Evolutionary conservation across 2,329 filamentous ascomycete species (phyloP).

Genomic region (Diaporthe citri): DNA sequence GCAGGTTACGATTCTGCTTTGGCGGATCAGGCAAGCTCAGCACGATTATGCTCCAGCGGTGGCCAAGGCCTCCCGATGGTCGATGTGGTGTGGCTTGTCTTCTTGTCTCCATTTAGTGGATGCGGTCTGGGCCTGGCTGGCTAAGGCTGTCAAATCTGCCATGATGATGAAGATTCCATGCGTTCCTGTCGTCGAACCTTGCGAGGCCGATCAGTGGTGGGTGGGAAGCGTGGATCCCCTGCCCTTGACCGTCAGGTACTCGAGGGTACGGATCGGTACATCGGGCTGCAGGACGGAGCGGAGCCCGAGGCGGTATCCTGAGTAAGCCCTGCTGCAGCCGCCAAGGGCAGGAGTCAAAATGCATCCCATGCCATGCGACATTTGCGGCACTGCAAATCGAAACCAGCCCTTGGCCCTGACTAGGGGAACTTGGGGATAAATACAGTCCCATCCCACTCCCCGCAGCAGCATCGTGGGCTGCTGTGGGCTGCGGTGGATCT

Average conservation of each 20-base stretch:
- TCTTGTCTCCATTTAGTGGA: constrained; percentile 20
- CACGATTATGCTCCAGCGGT: constrained; percentile 6
- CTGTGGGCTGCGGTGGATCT: not conserved
- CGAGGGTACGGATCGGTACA: constrained; percentile 28
- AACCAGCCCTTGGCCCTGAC: constrained; percentile 21
- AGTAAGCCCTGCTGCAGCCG: constrained; percentile 35
- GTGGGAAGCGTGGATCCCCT: not conserved
- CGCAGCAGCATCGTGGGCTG: constrained; percentile 6
- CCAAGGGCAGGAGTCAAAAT: constrained; percentile 13
- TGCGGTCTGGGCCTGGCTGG: constrained; percentile 24
- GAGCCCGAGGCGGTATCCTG: constrained; percentile 32
- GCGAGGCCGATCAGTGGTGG: constrained; percentile 10
- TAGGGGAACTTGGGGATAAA: constrained; percentile 5
- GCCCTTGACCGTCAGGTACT: constrained; percentile 17
- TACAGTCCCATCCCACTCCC: not conserved
- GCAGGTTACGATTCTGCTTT: constrained; percentile 21
- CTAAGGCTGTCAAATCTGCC: constrained; percentile 17
- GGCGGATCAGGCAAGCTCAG: constrained; percentile 28
- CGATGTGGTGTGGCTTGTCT: constrained; percentile 18
- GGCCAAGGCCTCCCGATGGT: constrained; percentile 12
- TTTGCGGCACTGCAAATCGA: constrained; percentile 23
- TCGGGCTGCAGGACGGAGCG: constrained; percentile 26
- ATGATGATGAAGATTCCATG: constrained; percentile 20
- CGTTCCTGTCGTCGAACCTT: constrained; percentile 33
- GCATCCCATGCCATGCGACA: constrained; percentile 22